Conservation (phyloP, 1,284 basidiomycete genomes). For the Lignosus rhinocerotis region DNA sequence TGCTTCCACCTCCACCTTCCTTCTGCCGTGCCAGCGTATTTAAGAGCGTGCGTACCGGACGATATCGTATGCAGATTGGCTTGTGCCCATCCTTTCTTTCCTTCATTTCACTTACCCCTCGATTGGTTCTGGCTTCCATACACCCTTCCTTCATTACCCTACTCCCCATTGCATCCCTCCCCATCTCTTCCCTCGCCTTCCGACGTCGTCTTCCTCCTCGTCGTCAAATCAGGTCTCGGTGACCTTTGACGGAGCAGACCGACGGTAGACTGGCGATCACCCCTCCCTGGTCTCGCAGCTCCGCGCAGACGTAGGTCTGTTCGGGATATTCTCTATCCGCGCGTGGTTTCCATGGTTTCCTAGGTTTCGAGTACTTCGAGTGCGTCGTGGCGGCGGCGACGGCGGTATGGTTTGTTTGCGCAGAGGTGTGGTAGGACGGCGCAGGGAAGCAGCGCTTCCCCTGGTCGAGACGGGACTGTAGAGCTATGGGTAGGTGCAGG, state of each 20-base stretch:
- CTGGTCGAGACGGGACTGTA: slow-evolving; percentile 28
- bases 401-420: slow-evolving; percentile 18
- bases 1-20: slow-evolving; percentile 24
- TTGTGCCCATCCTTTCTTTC: slow-evolving; percentile 18
- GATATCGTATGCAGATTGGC: slow-evolving; percentile 28
- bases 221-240: slow-evolving; percentile 10
- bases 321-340: slow-evolving; percentile 4
- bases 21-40: slow-evolving; percentile 30
- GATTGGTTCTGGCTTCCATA: slow-evolving; percentile 6
- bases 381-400: slow-evolving; percentile 6
- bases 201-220: background rate
- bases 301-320: background rate
- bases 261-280: background rate
- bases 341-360: slow-evolving; percentile 4
- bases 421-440: slow-evolving; percentile 29
- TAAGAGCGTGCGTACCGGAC: slow-evolving; percentile 32
- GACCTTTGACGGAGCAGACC: background rate
- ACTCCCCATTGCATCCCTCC: background rate
- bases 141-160: background rate
- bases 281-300: slow-evolving; percentile 6
- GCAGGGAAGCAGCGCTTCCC: slow-evolving; percentile 43
- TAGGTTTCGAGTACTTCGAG: slow-evolving; percentile 6
- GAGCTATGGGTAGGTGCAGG: slow-evolving; percentile 9
- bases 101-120: slow-evolving; percentile 7
- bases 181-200: background rate